Evolutionary conservation across 495 filamentous ascomycete species (phyloP), one percentile per base, ranked within the genome.

Genomic region (Sordaria brevicollis): DNA sequence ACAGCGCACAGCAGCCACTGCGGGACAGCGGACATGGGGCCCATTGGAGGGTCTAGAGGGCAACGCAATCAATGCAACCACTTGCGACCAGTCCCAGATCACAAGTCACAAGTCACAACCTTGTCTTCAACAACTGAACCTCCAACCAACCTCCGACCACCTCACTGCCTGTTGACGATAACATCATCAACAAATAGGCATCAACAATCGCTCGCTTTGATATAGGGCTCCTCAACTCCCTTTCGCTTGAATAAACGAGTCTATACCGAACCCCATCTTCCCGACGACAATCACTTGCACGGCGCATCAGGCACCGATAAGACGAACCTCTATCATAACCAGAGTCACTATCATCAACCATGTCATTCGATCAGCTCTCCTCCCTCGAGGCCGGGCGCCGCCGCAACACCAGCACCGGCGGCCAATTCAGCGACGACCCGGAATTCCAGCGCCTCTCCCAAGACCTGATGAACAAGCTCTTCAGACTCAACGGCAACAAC

Each of bases 281-380:
- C 25, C 49, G 13, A 57, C 49, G 49, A 57, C 49, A 62, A 31
- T 62, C 49, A 31, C 49, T 62, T 9, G 13, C 49, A 29, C 25
- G 33, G 7, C 25, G 11, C 49, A 62, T 33, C 49, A 62, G 49
- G 49, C 49, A 62, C 49, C 49, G 49, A 62, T 62, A 62, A 62
- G 49, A 31, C 49, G 9, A 11, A 13, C 19, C 11, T 11, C 41
- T 11, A 54, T 54, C 43, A 25, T 13, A 5, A 13, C 19, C 43
- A 57, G 9, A 57, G 7, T 11, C 11, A 57, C 25, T 25, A 62
- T 11, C 49, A 62, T 21, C 54, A 19, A 62, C 69, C 35, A 98
- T 98, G 94, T 97, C 94, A 43, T 98, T 96, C 81, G 90, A 96
- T 79, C 92, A 91, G 69, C 85, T 94, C 73, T 89, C 89, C 73